Conservation (phyloP, 805 yeast species). For the Cyberlindnera saturnus region DNA sequence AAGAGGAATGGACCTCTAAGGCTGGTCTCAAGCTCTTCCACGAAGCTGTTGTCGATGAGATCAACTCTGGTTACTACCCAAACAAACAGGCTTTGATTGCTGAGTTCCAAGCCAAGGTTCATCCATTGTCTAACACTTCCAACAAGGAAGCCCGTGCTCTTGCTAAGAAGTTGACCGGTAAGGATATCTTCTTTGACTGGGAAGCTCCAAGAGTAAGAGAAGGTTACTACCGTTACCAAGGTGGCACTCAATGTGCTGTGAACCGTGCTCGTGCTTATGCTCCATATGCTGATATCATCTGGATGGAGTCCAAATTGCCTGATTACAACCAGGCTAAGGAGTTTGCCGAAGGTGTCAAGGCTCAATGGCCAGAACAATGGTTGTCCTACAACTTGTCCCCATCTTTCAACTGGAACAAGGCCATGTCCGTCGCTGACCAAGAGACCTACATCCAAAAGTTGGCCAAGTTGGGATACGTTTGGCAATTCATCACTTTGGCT, state of each 20-base stretch:
- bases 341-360: constrained; percentile 87
- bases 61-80: constrained; percentile 50
- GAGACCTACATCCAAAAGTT: constrained; percentile 84
- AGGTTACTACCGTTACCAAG: constrained; percentile 93
- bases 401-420: constrained; percentile 95
- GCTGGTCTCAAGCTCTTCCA: constrained; percentile 87
- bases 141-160: constrained; percentile 72
- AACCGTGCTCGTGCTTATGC: constrained; percentile 95
- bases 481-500: constrained; percentile 97
- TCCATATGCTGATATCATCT: constrained; percentile 89
- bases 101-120: constrained; percentile 60
- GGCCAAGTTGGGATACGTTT: constrained; percentile 84
- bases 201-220: constrained; percentile 92
- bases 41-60: constrained; percentile 85
- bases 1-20: constrained; percentile 71
- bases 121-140: constrained; percentile 71
- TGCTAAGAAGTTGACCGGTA: constrained; percentile 71
- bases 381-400: constrained; percentile 95
- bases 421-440: constrained; percentile 84
- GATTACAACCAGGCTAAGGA: constrained; percentile 91
- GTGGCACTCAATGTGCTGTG: constrained; percentile 96
- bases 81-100: constrained; percentile 60
- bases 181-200: constrained; percentile 89
- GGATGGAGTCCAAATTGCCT: constrained; percentile 98
- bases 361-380: constrained; percentile 85